Evolutionary conservation across 208 protist genomes (phyloP).

Genomic region (Crithidia acanthocephali): DNA sequence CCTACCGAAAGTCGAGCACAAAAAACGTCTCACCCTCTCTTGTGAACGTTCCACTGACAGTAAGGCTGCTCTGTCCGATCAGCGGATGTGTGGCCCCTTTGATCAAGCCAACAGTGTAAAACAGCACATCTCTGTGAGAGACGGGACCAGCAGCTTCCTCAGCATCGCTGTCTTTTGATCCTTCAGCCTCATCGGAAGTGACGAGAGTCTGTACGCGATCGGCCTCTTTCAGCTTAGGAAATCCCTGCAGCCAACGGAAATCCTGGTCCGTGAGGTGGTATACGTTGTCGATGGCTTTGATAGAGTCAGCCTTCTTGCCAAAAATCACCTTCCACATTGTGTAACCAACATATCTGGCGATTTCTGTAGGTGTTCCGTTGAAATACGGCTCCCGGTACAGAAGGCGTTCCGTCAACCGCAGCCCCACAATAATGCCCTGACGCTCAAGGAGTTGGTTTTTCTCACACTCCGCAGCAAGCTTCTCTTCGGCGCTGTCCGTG

Average conservation of each 20-base stretch:
- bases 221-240: slow-evolving; percentile 38
- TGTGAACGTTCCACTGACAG: slow-evolving; percentile 52
- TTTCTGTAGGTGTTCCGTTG: slow-evolving; percentile 54
- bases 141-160: slow-evolving; percentile 24
- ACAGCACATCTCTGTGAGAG: slow-evolving; percentile 55
- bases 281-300: slow-evolving; percentile 66
- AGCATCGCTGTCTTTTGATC: slow-evolving; percentile 9
- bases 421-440: slow-evolving; percentile 65
- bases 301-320: slow-evolving; percentile 75
- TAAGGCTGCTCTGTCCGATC: slow-evolving; percentile 28
- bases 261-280: slow-evolving; percentile 66
- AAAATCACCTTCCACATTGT: slow-evolving; percentile 75
- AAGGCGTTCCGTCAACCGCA: slow-evolving; percentile 73
- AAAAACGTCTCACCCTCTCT: slow-evolving; percentile 73
- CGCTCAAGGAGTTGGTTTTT: slow-evolving; percentile 47
- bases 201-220: slow-evolving; percentile 43
- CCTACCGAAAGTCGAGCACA: slow-evolving; percentile 60
- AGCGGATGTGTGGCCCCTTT: slow-evolving; percentile 61
- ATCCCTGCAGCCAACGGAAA: slow-evolving; percentile 75
- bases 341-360: slow-evolving; percentile 71
- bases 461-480: slow-evolving; percentile 27
- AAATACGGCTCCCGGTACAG: slow-evolving; percentile 74
- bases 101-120: slow-evolving; percentile 64
- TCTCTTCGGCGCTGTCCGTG: slow-evolving; percentile 22
- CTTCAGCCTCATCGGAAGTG: slow-evolving; percentile 28